Percentiles rank a stretch among this genome's conserved stretches.
Evolutionary conservation across 1,139 yeast species (phyloP).

Genomic region (Geotrichum candidum): DNA sequence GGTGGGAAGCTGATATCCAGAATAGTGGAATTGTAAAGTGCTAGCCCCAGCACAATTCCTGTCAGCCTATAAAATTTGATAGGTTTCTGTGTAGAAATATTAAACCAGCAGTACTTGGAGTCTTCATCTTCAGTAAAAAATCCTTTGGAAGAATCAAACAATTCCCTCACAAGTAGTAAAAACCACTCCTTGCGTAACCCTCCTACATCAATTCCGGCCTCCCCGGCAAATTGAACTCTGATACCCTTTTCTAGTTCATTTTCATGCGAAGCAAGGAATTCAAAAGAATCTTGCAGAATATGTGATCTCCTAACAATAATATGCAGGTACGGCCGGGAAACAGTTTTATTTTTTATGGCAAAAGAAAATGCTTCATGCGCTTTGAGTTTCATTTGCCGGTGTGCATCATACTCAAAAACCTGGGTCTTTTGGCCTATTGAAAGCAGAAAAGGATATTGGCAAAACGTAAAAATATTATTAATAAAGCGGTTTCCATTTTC

Average conservation of each 20-base stretch:
- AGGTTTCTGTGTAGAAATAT: conserved; percentile 37
- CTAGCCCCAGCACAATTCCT: conserved; percentile 83
- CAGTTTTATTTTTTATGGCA: conserved; percentile 57
- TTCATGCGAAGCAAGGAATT: conserved; percentile 53
- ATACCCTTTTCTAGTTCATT: conserved; percentile 67
- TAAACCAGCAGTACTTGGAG: conserved; percentile 74
- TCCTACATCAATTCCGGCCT: conserved; percentile 93
- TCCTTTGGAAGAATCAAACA: conserved; percentile 56
- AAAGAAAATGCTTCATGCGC: conserved; percentile 86
- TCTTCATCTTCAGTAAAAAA: conserved; percentile 51
- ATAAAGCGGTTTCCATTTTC: conserved; percentile 5
- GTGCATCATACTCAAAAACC: conserved; percentile 76
- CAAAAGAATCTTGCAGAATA: conserved; percentile 69
- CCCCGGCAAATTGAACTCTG: conserved; percentile 71
- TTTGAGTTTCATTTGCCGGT: conserved; percentile 73
- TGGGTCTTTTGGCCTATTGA: conserved; percentile 78
- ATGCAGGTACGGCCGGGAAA: conserved; percentile 61
- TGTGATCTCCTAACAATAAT: conserved; percentile 61
- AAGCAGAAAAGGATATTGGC: conserved; percentile 77
- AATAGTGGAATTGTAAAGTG: conserved; percentile 84
- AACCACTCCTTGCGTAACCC: conserved; percentile 95
- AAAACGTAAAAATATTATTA: conserved; percentile 39
- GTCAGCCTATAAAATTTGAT: conserved; percentile 60
- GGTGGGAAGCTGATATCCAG: conserved; percentile 72
- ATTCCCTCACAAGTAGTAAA: conserved; percentile 56